These are phyloP conservation scores for Russula earlei DNA, from an alignment of 768 basidiomycete genomes.

Conservation along the genomic window DNA sequence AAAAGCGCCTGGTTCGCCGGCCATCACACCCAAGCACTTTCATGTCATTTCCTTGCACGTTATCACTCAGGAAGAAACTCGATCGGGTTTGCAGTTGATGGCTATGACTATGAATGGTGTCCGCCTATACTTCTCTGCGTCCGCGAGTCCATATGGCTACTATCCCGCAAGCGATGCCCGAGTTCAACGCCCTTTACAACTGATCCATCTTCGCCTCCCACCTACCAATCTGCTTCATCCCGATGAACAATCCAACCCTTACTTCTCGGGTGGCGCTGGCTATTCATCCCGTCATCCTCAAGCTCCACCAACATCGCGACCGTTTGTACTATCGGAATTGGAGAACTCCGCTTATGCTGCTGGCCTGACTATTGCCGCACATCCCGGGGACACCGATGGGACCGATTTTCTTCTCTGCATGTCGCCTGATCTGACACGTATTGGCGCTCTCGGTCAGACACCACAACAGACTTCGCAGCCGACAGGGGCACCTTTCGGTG, in stretches of 20 bases:
- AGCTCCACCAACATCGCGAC: constrained; percentile 39
- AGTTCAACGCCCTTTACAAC: constrained; percentile 42
- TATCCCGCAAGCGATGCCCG: constrained; percentile 31
- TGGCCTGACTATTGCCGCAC: constrained; percentile 61
- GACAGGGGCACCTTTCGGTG: constrained; percentile 31
- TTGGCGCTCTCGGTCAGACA: constrained; percentile 62
- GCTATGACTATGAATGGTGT: constrained; percentile 76
- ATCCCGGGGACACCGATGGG: constrained; percentile 64
- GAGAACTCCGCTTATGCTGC: constrained; percentile 57
- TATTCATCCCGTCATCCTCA: constrained; percentile 40
- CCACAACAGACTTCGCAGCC: constrained; percentile 35
- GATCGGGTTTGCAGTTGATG: constrained; percentile 62
- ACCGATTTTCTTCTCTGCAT: constrained; percentile 68
- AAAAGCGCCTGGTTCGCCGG: constrained; percentile 70
- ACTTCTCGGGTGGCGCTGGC: constrained; percentile 36
- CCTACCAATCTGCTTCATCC: constrained; percentile 70
- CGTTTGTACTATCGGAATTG: constrained; percentile 49
- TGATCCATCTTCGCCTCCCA: constrained; percentile 73
- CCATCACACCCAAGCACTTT: constrained; percentile 60
- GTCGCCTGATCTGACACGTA: constrained; percentile 65
- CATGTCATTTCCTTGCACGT: constrained; percentile 63
- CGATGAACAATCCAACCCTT: constrained; percentile 50
- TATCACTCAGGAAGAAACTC: constrained; percentile 57
- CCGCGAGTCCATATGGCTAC: constrained; percentile 39
- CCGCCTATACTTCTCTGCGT: constrained; percentile 72